Evolutionary conservation across 208 protist genomes (phyloP).

Genomic region (Trypanosoma cruzi): DNA sequence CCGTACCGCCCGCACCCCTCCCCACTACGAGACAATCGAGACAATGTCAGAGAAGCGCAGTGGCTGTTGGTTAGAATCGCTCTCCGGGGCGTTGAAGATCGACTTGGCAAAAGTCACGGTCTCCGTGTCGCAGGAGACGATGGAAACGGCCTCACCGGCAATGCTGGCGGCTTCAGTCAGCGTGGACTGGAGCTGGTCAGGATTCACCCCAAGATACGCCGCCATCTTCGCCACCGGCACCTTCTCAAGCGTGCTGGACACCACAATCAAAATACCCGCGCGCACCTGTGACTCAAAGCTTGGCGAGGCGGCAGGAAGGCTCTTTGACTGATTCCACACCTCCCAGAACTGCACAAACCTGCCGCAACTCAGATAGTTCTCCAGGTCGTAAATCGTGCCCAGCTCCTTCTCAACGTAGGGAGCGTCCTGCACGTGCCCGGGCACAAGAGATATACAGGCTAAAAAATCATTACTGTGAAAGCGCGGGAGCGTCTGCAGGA

Average conservation of each 20-base stretch:
- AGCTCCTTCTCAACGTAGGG: slow-evolving; percentile 78
- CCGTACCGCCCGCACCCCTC: too few relatives aligned
- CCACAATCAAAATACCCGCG: slow-evolving; percentile 74
- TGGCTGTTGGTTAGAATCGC: slow-evolving; percentile 53
- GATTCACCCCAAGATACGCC: slow-evolving; percentile 56
- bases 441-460: slow-evolving; percentile 85
- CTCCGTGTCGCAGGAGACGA: slow-evolving; percentile 39
- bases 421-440: slow-evolving; percentile 80
- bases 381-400: slow-evolving; percentile 83
- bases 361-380: slow-evolving; percentile 87
- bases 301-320: slow-evolving; percentile 69
- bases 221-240: slow-evolving; percentile 54
- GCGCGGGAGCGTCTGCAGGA: slow-evolving; percentile 83
- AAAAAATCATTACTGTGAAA: slow-evolving; percentile 89
- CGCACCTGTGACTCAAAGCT: slow-evolving; percentile 81
- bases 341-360: slow-evolving; percentile 82
- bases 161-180: slow-evolving; percentile 63
- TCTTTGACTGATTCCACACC: slow-evolving; percentile 66
- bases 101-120: slow-evolving; percentile 63
- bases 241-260: slow-evolving; percentile 66
- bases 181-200: slow-evolving; percentile 45
- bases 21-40: slow-evolving; percentile 34
- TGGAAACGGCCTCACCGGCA: slow-evolving; percentile 50
- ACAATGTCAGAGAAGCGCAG: slow-evolving; percentile 67
- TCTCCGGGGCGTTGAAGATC: slow-evolving; percentile 76